These are phyloP conservation scores for Umbilicus rupestris DNA, from an alignment of 164 flowering plant genomes.

Conservation along the genomic window DNA sequence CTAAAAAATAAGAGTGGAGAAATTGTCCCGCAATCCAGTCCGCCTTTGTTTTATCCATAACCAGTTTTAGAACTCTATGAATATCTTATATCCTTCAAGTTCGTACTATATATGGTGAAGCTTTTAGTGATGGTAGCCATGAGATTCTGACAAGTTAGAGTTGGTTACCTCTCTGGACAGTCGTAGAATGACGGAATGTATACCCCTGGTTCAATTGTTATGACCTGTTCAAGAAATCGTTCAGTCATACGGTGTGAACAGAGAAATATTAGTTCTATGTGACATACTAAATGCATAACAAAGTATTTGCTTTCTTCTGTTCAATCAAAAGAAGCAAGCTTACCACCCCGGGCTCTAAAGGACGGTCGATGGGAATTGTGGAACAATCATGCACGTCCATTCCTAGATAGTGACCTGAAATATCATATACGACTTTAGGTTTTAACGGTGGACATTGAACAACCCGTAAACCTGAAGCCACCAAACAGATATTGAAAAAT, in stretches of 20 bases:
- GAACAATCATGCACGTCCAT: slow-evolving; percentile 97
- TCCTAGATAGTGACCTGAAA: slow-evolving; percentile 88
- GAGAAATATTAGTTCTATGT: neutral
- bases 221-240: slow-evolving; percentile 37
- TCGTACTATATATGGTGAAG: too few species aligned
- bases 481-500: neutral
- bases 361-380: slow-evolving; percentile 42
- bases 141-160: neutral
- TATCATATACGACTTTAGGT: neutral
- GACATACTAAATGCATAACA: neutral
- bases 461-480: neutral
- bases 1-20: too few species aligned
- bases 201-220: slow-evolving; percentile 95
- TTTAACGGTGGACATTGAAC: neutral
- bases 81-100: neutral
- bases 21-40: too few species aligned
- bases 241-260: neutral
- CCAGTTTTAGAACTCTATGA: too few species aligned
- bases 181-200: slow-evolving; percentile 59
- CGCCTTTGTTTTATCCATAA: too few species aligned
- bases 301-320: neutral
- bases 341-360: slow-evolving; percentile 91
- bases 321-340: slow-evolving; percentile 23
- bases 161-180: slow-evolving; percentile 48
- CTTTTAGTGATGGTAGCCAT: too few species aligned